Conservation (phyloP, 768 basidiomycete genomes). For the Lactarius hatsudake region DNA sequence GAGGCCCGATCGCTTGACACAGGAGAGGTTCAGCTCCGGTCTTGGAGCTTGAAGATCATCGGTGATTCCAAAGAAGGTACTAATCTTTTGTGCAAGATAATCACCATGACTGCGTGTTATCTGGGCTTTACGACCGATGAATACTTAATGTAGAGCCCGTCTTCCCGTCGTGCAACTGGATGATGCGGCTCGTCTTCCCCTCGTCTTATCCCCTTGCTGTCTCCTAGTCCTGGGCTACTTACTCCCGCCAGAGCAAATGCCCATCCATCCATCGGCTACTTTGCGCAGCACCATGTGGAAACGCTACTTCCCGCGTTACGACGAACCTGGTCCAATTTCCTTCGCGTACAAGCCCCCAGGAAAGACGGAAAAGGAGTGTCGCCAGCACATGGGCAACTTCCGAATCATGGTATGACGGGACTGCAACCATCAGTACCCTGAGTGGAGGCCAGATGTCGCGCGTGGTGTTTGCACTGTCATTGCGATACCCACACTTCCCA, state of each 20-base stretch:
- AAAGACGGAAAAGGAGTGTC: constrained; percentile 93
- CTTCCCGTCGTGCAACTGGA: no score
- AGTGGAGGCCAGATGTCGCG: constrained; percentile 98
- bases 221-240: constrained; percentile 30
- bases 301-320: constrained; percentile 60
- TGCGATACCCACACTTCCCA: constrained; percentile 87
- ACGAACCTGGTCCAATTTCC: constrained; percentile 88
- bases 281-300: constrained; percentile 96
- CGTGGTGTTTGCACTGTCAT: constrained; percentile 85
- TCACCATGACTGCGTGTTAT: no score
- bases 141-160: no score
- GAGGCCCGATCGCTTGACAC: no score
- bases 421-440: constrained; percentile 88
- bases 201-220: no score
- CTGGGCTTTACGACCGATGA: no score
- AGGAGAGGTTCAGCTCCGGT: no score
- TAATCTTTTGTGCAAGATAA: no score
- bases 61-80: no score
- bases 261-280: constrained; percentile 61
- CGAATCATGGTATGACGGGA: constrained; percentile 89
- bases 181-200: no score
- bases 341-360: constrained; percentile 88
- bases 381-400: constrained; percentile 89
- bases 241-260: not conserved
- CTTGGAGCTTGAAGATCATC: no score